phyloP scores from a whole-genome alignment of 192 early-diverging fungal genomes.

The Lobosporangium transversale region DNA sequence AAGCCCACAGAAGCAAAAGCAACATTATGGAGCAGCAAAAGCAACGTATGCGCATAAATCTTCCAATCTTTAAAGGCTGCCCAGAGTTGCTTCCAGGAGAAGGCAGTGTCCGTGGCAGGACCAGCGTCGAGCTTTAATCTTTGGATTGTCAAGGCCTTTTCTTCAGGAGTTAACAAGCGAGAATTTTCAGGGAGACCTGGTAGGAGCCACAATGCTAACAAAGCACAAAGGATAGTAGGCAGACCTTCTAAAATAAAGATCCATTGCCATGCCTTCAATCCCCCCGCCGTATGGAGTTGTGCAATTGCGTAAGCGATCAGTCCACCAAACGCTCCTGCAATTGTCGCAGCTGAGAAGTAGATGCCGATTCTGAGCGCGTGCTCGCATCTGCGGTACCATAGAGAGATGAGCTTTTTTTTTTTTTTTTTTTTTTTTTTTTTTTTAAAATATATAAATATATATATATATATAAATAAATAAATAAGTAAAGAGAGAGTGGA shows the following conservation, averaged over 20 bases:
- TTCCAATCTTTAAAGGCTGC: constrained; percentile 60
- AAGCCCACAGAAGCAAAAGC: constrained; percentile 69
- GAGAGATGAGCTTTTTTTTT: constrained; percentile 40
- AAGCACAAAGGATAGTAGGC: constrained; percentile 46
- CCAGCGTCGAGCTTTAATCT: constrained; percentile 58
- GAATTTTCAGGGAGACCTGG: constrained; percentile 60
- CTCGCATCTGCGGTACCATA: constrained; percentile 63
- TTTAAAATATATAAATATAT: no score
- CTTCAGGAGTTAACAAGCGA: constrained; percentile 52
- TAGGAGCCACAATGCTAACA: constrained; percentile 47
- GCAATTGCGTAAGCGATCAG: constrained; percentile 68
- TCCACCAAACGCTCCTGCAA: constrained; percentile 70
- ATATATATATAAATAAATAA: no score
- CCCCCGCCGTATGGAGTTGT: constrained; percentile 56
- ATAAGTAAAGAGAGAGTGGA: no score
- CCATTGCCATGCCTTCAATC: constrained; percentile 67
- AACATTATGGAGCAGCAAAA: constrained; percentile 68
- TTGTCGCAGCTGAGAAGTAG: constrained; percentile 59
- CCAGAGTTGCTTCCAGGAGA: constrained; percentile 58
- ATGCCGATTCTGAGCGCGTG: constrained; percentile 58
- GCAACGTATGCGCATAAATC: constrained; percentile 56
- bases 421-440: no score
- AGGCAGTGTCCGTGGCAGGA: constrained; percentile 52
- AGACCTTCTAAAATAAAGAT: constrained; percentile 75
- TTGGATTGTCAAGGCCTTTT: constrained; percentile 47